phyloP scores from a whole-genome alignment of 306 rosid genomes.

The Potentilla sterilis region DNA sequence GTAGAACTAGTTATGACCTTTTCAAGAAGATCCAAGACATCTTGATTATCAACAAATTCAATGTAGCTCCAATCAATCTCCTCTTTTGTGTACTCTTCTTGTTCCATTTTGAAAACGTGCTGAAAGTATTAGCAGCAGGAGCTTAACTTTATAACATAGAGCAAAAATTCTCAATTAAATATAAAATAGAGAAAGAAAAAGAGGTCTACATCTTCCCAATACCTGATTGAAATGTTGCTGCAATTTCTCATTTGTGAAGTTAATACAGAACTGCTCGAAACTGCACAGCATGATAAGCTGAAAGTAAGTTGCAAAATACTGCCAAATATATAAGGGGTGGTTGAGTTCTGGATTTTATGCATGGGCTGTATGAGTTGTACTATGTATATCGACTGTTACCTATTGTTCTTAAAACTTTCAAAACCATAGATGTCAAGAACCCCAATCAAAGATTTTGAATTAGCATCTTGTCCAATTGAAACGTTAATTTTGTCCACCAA shows the following conservation, averaged over 20 bases:
- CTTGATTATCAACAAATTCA: slow-evolving; percentile 96
- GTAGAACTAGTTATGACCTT: slow-evolving; percentile 49
- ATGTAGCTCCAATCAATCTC: slow-evolving; percentile 96
- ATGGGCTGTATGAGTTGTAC: slow-evolving; percentile 1
- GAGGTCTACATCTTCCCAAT: slow-evolving; percentile 31
- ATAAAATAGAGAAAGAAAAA: not conserved
- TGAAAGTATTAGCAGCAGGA: slow-evolving; percentile 41
- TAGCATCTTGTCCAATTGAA: slow-evolving; percentile 92
- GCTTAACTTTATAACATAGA: slow-evolving; percentile 17
- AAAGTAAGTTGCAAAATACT: slow-evolving; percentile 51
- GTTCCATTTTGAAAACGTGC: slow-evolving; percentile 99
- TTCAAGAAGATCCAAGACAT: slow-evolving; percentile 96
- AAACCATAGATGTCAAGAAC: slow-evolving; percentile 99
- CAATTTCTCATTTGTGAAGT: slow-evolving; percentile 95
- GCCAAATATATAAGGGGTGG: slow-evolving; percentile 27
- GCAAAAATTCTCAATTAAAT: not conserved
- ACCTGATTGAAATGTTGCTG: slow-evolving; percentile 99
- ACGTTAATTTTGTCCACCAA: slow-evolving; percentile 90
- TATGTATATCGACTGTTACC: slow-evolving; percentile 52
- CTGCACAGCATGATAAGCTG: slow-evolving; percentile 65
- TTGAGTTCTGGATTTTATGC: slow-evolving; percentile 28
- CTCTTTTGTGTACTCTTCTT: slow-evolving; percentile 99
- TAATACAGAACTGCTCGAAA: slow-evolving; percentile 99
- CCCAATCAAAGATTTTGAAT: slow-evolving; percentile 82
- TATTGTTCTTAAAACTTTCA: slow-evolving; percentile 93